Evolutionary conservation across 2,329 filamentous ascomycete species (phyloP).

Genomic region (Trichoderma sp.): DNA sequence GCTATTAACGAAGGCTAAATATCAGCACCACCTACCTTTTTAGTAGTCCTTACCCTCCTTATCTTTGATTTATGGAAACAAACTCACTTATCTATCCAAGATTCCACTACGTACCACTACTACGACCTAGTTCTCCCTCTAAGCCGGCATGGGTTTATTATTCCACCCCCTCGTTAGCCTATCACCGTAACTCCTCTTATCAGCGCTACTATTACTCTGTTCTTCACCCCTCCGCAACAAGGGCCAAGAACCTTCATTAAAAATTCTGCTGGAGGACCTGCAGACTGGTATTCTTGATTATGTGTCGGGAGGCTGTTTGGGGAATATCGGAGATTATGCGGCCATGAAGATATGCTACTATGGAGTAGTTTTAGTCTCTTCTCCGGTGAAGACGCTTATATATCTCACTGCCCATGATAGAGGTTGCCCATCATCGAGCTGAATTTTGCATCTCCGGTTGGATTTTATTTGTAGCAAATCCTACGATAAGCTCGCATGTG

Average conservation of each 20-base stretch:
- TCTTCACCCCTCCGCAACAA: neutral
- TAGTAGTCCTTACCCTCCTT: neutral
- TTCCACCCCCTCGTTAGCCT: neutral
- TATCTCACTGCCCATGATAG: neutral
- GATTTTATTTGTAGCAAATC: neutral
- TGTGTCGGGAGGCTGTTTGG: neutral
- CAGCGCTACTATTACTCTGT: neutral
- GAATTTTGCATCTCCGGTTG: constrained; percentile 10
- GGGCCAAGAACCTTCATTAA: neutral
- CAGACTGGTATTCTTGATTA: neutral
- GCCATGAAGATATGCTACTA: neutral
- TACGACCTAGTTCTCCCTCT: neutral
- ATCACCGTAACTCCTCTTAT: neutral
- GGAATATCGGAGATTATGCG: neutral
- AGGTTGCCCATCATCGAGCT: neutral
- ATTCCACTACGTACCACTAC: neutral
- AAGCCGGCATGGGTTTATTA: neutral
- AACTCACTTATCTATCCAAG: neutral
- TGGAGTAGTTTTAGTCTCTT: neutral
- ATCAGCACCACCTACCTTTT: neutral
- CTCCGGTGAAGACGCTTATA: neutral
- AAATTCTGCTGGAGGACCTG: no score
- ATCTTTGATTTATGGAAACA: neutral
- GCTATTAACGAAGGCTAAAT: neutral
- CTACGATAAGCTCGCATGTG: neutral